phyloP scores from a whole-genome alignment of 2,329 filamentous ascomycete genomes.

The Chalara sp. region DNA sequence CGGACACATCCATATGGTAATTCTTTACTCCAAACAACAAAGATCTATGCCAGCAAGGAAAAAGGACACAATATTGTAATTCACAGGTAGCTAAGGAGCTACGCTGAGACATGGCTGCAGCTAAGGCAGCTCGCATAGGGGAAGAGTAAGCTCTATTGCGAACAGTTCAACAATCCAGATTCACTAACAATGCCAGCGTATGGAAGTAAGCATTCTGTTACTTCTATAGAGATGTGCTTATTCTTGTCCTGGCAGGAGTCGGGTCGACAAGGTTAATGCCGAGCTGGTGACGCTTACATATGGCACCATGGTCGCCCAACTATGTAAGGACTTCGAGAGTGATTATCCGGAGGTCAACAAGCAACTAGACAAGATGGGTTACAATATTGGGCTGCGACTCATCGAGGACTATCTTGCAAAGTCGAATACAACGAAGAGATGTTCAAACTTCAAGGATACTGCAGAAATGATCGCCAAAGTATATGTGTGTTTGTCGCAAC shows the following conservation, averaged over 20 bases:
- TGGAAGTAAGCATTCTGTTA: conserved; percentile 28
- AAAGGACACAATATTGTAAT: neutral
- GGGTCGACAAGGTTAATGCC: conserved; percentile 95
- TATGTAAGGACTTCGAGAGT: conserved; percentile 92
- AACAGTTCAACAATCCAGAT: neutral
- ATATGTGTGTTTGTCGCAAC: conserved; percentile 4
- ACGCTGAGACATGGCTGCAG: conserved; percentile 42
- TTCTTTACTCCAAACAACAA: too few relatives aligned
- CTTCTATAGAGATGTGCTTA: too few relatives aligned
- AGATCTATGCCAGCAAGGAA: neutral
- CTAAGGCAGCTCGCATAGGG: conserved; percentile 62
- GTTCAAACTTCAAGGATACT: conserved; percentile 89
- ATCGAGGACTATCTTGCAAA: conserved; percentile 98
- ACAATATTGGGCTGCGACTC: conserved; percentile 91
- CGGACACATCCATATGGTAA: too few relatives aligned
- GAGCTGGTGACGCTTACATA: conserved; percentile 97
- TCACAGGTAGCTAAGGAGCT: conserved; percentile 6
- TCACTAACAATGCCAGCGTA: conserved; percentile 25
- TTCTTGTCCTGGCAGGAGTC: conserved; percentile 56
- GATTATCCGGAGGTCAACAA: conserved; percentile 96
- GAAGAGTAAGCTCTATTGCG: conserved; percentile 57
- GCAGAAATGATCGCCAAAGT: conserved; percentile 96
- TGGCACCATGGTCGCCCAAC: conserved; percentile 91
- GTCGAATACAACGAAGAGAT: conserved; percentile 81
- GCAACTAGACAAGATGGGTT: conserved; percentile 98